Base-by-base conservation (phyloP, 345 rosid genomes). In the Stellera chamaejasme region DNA sequence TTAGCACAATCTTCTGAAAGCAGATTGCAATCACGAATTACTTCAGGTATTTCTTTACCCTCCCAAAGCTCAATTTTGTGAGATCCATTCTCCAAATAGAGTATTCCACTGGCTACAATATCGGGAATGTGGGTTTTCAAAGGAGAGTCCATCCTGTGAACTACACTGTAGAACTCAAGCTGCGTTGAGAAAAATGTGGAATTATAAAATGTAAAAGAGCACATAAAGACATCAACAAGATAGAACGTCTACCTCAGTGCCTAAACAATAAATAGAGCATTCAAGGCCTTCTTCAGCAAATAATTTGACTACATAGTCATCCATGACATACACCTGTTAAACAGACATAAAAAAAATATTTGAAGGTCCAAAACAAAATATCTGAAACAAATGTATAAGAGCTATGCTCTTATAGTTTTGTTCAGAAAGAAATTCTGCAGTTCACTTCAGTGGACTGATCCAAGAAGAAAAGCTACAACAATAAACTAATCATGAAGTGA, bases 231-330 rank as follows among this genome's bases (percentile, higher is more conserved):
- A 46, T 47, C 13, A 42, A 27, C 13, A 48, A 43, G 26, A 41
- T 42, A 9, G 27, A 4, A 59, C 42, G 56, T 53, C 45, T 79
- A 79, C 98, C 98, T 92, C 98, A 49, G 90, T 77, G 67, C 96
- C 98, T 69, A 92, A 78, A 67, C 93, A 72, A 55, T 85, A 74
- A 70, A 92, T 59, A 52, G 95, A 73, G 62, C 82, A 67, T 75
- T 92, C 96, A 59, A 81, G 64, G 39, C 98, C 98, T 53, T 68
- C 93, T 80, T 92, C 98, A 45, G 79, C 90, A 68, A 78, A 83
- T 57, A 92, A 72, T 75, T 92, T 92, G 53, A 88, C 77, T 10
- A 73, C 96, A 67, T 66, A 71, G 66, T 86, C 90, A 41, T 76
- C 74, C 46, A 88, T 63, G 66, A 92, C 82, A 77, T 79, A 88